phyloP scores from a whole-genome alignment of 768 basidiomycete genomes.

The Leccinum barrowsii region DNA sequence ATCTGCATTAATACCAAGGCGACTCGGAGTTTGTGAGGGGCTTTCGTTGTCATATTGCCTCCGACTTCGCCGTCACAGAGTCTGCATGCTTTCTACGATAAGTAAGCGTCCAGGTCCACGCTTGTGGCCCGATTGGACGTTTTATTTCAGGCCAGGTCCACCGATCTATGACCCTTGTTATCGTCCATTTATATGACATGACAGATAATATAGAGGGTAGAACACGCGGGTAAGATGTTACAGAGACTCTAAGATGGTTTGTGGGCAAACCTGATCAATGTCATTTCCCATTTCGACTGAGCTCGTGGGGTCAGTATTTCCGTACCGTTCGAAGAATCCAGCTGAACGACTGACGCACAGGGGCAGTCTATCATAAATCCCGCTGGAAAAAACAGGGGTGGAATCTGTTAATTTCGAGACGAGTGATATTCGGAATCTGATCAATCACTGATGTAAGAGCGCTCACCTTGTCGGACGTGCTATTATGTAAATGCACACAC shows the following conservation, averaged over 20 bases:
- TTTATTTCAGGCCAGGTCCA: neutral
- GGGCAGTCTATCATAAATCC: neutral
- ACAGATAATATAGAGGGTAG: neutral
- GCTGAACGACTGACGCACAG: neutral
- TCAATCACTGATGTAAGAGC: too few species aligned
- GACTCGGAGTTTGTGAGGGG: too few species aligned
- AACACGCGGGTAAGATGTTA: neutral
- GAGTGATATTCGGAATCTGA: too few species aligned
- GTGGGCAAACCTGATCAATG: neutral
- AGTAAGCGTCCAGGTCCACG: neutral
- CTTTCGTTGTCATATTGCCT: neutral
- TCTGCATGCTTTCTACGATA: neutral
- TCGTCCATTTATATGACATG: neutral
- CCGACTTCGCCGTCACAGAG: neutral
- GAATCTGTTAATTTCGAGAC: neutral
- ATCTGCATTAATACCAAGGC: too few species aligned
- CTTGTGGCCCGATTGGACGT: neutral
- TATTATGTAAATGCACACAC: too few species aligned
- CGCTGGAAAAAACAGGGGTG: neutral
- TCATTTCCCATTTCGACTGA: neutral
- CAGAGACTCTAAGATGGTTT: neutral
- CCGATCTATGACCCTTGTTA: neutral
- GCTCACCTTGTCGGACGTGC: too few species aligned
- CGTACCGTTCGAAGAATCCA: neutral
- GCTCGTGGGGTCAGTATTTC: neutral